Percentiles rank a stretch among this genome's conserved stretches.
These are phyloP conservation scores for Ceratocystis ficicola DNA, from an alignment of 2,329 filamentous ascomycete species.

Conservation along the genomic window DNA sequence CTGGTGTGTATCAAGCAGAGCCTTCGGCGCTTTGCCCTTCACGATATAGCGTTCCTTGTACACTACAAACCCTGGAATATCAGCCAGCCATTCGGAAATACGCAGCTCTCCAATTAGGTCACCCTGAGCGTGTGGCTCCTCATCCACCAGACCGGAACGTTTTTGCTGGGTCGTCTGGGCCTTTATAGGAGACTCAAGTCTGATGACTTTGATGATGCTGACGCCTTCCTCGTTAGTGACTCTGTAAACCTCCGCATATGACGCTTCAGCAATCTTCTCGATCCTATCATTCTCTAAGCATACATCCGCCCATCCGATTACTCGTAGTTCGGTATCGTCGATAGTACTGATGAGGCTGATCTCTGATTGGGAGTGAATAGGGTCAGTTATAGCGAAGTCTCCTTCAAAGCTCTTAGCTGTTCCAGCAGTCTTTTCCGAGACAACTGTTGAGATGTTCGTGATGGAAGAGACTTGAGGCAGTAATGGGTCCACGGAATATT, in stretches of 20 bases:
- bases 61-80: slow-evolving; percentile 52
- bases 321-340: slow-evolving; percentile 28
- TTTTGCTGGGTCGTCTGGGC: slow-evolving; percentile 46
- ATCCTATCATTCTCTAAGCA: slow-evolving; percentile 42
- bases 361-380: neutral
- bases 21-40: slow-evolving; percentile 41
- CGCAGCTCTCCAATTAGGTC: slow-evolving; percentile 47
- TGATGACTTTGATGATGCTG: slow-evolving; percentile 54
- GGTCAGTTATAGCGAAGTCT: neutral
- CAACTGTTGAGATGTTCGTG: neutral
- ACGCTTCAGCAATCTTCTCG: slow-evolving; percentile 54
- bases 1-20: slow-evolving; percentile 48
- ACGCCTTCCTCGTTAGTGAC: slow-evolving; percentile 47
- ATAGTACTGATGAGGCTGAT: slow-evolving; percentile 20
- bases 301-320: slow-evolving; percentile 46
- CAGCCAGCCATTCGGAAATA: slow-evolving; percentile 52
- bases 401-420: no score
- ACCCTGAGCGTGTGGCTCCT: slow-evolving; percentile 43
- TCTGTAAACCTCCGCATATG: slow-evolving; percentile 54
- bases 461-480: neutral
- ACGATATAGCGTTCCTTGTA: slow-evolving; percentile 54
- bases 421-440: neutral
- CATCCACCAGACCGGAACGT: slow-evolving; percentile 43
- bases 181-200: slow-evolving; percentile 46
- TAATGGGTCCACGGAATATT: neutral